Evolutionary conservation across 805 yeast genomes (phyloP).

Genomic region (Metschnikowia lochheadii): DNA sequence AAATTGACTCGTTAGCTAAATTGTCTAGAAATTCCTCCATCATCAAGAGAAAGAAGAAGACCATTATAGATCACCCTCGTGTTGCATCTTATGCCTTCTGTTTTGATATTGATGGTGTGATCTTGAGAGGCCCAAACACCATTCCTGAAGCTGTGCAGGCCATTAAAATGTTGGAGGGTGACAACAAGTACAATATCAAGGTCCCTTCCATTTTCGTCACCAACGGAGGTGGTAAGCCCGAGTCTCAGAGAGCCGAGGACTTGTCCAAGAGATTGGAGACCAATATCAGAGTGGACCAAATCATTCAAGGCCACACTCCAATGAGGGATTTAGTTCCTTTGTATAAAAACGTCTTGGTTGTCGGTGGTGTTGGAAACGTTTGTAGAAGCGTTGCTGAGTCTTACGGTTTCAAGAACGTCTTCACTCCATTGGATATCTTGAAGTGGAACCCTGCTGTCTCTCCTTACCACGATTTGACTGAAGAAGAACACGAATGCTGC

Average conservation of each 20-base stretch:
- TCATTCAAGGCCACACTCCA: conserved; percentile 92
- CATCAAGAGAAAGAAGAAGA: conserved; percentile 45
- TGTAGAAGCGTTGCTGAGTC: conserved; percentile 79
- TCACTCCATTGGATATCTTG: conserved; percentile 76
- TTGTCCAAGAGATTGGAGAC: conserved; percentile 57
- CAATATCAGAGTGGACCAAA: conserved; percentile 68
- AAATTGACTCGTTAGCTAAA: conserved; percentile 43
- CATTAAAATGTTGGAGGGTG: conserved; percentile 66
- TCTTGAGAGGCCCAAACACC: conserved; percentile 78
- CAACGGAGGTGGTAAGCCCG: conserved; percentile 90
- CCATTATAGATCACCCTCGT: conserved; percentile 62
- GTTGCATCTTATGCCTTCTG: conserved; percentile 86
- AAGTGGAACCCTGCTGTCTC: conserved; percentile 84
- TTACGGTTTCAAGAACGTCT: conserved; percentile 81
- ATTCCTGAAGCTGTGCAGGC: conserved; percentile 80
- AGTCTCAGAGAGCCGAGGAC: conserved; percentile 67
- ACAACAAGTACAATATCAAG: conserved; percentile 66
- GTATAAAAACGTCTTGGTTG: conserved; percentile 73
- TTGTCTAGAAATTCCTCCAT: conserved; percentile 44
- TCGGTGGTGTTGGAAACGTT: conserved; percentile 84
- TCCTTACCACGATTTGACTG: conserved; percentile 76
- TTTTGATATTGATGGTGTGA: conserved; percentile 90
- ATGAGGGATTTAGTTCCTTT: conserved; percentile 74
- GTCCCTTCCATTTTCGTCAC: conserved; percentile 80
- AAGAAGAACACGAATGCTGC: conserved; percentile 59